Evolutionary conservation across 2,329 filamentous ascomycete species (phyloP), one percentile per base, ranked within the genome.

Genomic region (Xylariaceae sp.): DNA sequence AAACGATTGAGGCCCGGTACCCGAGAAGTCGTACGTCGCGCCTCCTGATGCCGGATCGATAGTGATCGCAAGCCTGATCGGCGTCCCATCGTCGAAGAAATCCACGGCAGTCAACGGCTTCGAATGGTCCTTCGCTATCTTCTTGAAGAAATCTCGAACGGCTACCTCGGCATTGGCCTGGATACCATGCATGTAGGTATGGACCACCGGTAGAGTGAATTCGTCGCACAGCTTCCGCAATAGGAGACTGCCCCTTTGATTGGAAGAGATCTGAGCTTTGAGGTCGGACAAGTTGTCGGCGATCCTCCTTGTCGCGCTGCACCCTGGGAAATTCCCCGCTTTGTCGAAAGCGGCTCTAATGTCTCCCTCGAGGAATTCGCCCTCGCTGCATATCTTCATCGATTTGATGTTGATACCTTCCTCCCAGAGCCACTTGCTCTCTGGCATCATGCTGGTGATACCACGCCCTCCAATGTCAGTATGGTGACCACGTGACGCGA

Each of bases 1-100:
- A n/a, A 51, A 47, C 13, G 53, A 48, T 39, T 60, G 83, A 0
- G 80, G 78, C 0, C 85, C 85, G 0, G 85, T 61, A 17, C 55
- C 58, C 7, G 48, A 43, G 19, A 59, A 61, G 45, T 60, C 56
- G 37, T 88, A 89, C 1, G 82, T 66, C 0, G 85, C 85, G 48
- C 84, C 83, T 13, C 84, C 85, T 41, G 85, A 81, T 1, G 79
- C 72, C 0, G 74, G 72, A 52, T 87, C 75, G 50, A 89, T 88
- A 1, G 48, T 53, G 39, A 60, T 52, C 15, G 49, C 47, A 4
- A 61, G 46, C 24, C 47, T 42, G 19, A 61, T 55, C 7, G 48
- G 50, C 2, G 54, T 57, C 16, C 57, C 55, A 26, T 89, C 84
- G 53, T 89, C 85, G 82, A 89, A 87, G 64, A 79, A 85, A 51